Evolutionary conservation across 306 rosid species (phyloP), one percentile per base, ranked within the genome.

Genomic region (Elaeagnus macrophylla): DNA sequence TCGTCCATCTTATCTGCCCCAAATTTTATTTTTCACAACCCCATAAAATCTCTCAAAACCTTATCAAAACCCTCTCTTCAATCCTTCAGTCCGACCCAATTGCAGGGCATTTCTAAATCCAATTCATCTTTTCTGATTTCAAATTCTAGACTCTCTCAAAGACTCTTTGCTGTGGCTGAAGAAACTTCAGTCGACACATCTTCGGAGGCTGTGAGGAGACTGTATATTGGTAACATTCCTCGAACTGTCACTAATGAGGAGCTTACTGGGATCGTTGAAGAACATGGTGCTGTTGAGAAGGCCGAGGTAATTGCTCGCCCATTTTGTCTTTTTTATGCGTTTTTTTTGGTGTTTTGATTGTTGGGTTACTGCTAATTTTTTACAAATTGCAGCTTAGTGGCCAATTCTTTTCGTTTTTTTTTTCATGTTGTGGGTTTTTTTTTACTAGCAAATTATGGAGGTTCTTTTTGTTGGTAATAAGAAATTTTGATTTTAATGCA

Each of bases 221-320:
- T 91, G 50, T 91, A 86, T 59, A 48, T 91, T 19, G 97, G 96
- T 20, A 91, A 91, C 80, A 84, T 91, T 76, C 96, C 97, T 5
- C 70, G 96, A 58, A 80, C 70, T 36, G 52, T 91, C 55, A 57
- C 61, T 49, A 80, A 86, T 54, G 80, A 76, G 13, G 83, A 82
- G 70, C 97, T 91, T 13, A 39, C 79, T 6, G 72, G 70, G 43
- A 75, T 91, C 59, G 79, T 91, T 37, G 68, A 84, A 69, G 87
- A 84, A 64, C 96, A 86, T 65, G 97, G 91, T 7, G 80, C 82
- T 61, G 79, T 91, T 20, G 97, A 91, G 71, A 91, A 82, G 69
- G 78, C 86, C 1, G 95, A 86, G 96, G 97, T 91, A 42, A 1
- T 14, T 6, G 16, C 9, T 8, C 19, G 1, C 17, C 41, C 41